Conservation (phyloP, 176 grass and related monocot species). For the Dactylis glomerata region DNA sequence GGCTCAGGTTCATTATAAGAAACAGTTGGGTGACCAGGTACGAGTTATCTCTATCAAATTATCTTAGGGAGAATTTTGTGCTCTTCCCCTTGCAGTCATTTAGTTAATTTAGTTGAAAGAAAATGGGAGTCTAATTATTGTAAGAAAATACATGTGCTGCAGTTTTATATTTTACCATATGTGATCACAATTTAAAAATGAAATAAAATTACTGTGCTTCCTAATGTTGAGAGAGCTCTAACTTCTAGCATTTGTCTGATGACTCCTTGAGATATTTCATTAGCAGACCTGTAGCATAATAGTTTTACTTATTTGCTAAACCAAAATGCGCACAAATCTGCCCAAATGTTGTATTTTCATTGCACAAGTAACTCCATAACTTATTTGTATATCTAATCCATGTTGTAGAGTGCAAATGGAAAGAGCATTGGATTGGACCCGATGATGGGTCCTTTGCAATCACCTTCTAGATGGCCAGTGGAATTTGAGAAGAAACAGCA, state of each 20-base stretch:
- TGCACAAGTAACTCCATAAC: background rate
- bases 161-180: background rate
- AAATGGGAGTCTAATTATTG: background rate
- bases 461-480: slow-evolving; percentile 69
- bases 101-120: background rate
- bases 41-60: background rate
- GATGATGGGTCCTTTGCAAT: slow-evolving; percentile 25
- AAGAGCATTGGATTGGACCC: slow-evolving; percentile 57
- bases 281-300: background rate
- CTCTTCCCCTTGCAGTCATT: background rate
- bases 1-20: slow-evolving; percentile 72
- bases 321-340: background rate
- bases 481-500: slow-evolving; percentile 85
- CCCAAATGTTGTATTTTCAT: background rate
- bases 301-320: background rate
- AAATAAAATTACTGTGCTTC: background rate
- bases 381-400: background rate
- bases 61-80: background rate
- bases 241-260: background rate
- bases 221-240: background rate
- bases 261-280: background rate
- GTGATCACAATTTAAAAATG: background rate
- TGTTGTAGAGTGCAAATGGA: slow-evolving; percentile 44
- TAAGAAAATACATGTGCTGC: background rate
- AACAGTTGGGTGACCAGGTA: slow-evolving; percentile 57